These are phyloP conservation scores for Ogataea kodamae DNA, from an alignment of 805 yeast genomes.

Conservation along the genomic window DNA sequence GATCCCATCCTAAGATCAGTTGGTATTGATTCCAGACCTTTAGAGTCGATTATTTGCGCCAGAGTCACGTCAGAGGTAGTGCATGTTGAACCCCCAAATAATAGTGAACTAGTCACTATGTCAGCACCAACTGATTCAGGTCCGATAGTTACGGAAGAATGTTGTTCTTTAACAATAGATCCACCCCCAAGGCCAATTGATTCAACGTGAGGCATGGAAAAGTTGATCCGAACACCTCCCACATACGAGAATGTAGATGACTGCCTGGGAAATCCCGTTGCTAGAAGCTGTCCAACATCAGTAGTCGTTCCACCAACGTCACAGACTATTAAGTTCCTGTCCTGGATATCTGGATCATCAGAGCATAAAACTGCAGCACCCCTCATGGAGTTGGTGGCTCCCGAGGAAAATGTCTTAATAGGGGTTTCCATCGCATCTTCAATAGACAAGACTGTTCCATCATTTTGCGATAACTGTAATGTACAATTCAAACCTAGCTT, in stretches of 20 bases:
- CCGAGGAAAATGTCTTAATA: constrained; percentile 5
- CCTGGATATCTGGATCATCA: constrained; percentile 2
- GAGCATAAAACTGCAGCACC: constrained; percentile 9
- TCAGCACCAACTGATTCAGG: constrained; percentile 7
- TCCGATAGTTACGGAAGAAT: constrained; percentile 1
- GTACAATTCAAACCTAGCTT: constrained; percentile 2
- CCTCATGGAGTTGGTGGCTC: constrained; percentile 8
- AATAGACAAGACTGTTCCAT: constrained; percentile 5
- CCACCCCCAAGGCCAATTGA: constrained; percentile 7
- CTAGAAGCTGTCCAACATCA: constrained; percentile 5
- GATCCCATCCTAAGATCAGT: constrained; percentile 6
- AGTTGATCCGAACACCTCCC: constrained; percentile 6
- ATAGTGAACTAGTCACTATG: constrained; percentile 1
- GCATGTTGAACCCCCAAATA: constrained; percentile 4
- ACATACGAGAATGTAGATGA: constrained; percentile 5
- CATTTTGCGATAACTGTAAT: constrained; percentile 4
- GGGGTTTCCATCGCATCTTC: constrained; percentile 5
- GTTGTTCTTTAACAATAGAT: constrained; percentile 3
- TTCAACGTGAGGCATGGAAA: constrained; percentile 6
- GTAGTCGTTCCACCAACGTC: constrained; percentile 9
- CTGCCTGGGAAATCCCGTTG: constrained; percentile 6
- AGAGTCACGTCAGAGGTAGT: constrained; percentile 6
- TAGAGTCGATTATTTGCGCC: background rate
- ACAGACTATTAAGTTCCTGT: constrained; percentile 4
- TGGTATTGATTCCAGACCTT: constrained; percentile 16